These are phyloP conservation scores for Globisporangium okanoganense DNA, from an alignment of 352 stramenopile species.

Conservation along the genomic window DNA sequence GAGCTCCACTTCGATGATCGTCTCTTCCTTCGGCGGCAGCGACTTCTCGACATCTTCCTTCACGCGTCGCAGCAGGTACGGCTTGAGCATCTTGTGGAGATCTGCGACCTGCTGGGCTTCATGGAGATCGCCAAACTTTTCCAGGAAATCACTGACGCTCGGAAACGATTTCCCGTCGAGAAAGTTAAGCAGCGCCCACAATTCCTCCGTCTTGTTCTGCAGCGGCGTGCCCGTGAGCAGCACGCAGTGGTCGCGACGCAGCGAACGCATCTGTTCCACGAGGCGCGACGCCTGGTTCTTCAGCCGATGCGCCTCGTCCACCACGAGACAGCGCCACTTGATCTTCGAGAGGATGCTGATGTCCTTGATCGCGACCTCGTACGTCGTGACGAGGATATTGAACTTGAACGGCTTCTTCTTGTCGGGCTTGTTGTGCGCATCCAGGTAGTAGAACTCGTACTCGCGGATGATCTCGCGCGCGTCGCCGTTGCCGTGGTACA, in stretches of 20 bases:
- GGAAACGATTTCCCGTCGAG: constrained; percentile 93
- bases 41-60: constrained; percentile 91
- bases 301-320: constrained; percentile 87
- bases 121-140: constrained; percentile 88
- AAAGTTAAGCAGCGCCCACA: constrained; percentile 99
- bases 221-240: constrained; percentile 84
- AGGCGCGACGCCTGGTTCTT: constrained; percentile 87
- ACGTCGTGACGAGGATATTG: constrained; percentile 89
- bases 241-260: constrained; percentile 80
- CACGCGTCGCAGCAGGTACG: constrained; percentile 83
- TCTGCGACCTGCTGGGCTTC: constrained; percentile 87
- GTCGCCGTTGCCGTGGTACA: constrained; percentile 97
- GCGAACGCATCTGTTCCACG: constrained; percentile 80
- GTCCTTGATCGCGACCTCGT: constrained; percentile 89
- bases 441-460: constrained; percentile 93
- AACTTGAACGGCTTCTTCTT: constrained; percentile 88
- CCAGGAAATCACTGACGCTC: constrained; percentile 92
- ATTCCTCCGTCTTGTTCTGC: constrained; percentile 98
- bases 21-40: constrained; percentile 86
- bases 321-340: constrained; percentile 85
- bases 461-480: constrained; percentile 93
- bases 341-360: constrained; percentile 94
- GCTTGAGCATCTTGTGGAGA: constrained; percentile 89
- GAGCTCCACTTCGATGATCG: constrained; percentile 89
- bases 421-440: constrained; percentile 59